A percentile compares a stretch with the other conserved stretches of the same genome.
Conservation (phyloP, 2,329 filamentous ascomycete genomes). For the Venturia effusa region DNA sequence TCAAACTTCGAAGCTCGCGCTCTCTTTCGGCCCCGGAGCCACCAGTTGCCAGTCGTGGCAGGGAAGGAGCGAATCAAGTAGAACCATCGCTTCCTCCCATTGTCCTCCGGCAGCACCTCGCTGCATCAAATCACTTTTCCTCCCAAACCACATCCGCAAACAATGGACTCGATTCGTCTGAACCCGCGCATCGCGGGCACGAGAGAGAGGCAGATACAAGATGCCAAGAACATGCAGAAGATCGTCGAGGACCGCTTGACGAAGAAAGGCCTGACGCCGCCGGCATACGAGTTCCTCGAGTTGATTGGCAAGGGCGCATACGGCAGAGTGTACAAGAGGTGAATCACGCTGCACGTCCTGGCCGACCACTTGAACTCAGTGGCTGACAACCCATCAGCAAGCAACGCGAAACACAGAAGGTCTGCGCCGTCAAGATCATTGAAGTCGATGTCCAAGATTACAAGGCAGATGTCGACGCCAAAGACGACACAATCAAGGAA, state of each 20-base stretch:
- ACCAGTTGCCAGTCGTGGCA: background rate
- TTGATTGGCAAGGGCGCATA: conserved; percentile 67
- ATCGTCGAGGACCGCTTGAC: conserved; percentile 51
- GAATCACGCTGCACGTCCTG: background rate
- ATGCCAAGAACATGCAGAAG: conserved; percentile 60
- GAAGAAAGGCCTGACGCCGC: conserved; percentile 48
- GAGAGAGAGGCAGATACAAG: conserved; percentile 52
- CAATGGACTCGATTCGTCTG: conserved; percentile 21
- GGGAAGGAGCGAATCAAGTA: background rate
- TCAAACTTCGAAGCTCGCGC: background rate
- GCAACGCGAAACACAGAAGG: conserved; percentile 30
- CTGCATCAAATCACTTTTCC: background rate
- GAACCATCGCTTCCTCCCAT: background rate
- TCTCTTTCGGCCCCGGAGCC: background rate
- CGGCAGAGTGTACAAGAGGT: conserved; percentile 62
- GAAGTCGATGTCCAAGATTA: conserved; percentile 69
- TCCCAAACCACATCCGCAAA: background rate
- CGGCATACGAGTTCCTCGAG: conserved; percentile 58
- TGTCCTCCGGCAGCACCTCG: background rate
- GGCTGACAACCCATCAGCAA: conserved; percentile 22
- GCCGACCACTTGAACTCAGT: background rate
- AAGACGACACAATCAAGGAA: conserved; percentile 32
- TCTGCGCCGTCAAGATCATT: conserved; percentile 73
- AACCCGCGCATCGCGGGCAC: conserved; percentile 27
- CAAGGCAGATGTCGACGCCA: conserved; percentile 20